Conservation (phyloP, 2,329 filamentous ascomycete genomes). For the Fusarium clavum region DNA sequence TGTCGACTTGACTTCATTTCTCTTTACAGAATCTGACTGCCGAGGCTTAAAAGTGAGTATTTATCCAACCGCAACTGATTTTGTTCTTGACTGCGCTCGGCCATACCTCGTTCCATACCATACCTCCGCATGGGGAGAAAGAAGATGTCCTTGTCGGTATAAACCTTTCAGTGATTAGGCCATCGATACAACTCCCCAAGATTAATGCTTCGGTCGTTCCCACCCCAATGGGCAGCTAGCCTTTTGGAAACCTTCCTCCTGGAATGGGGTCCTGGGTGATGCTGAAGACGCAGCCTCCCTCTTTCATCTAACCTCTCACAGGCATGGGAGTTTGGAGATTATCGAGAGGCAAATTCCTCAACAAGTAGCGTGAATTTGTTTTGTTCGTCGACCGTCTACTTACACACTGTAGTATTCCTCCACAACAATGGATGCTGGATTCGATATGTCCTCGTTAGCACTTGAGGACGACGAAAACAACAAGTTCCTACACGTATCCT, state of each 20-base stretch:
- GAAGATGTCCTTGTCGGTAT: slow-evolving; percentile 71
- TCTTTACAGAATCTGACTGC: slow-evolving; percentile 78
- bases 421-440: slow-evolving; percentile 48
- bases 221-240: slow-evolving; percentile 38
- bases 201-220: slow-evolving; percentile 55
- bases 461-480: slow-evolving; percentile 39
- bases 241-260: slow-evolving; percentile 53
- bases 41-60: slow-evolving; percentile 53
- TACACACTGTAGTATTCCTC: slow-evolving; percentile 54
- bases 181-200: slow-evolving; percentile 78
- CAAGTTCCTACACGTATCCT: slow-evolving; percentile 57
- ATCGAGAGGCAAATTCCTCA: slow-evolving; percentile 57
- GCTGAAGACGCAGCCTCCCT: slow-evolving; percentile 51
- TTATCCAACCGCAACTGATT: slow-evolving; percentile 26
- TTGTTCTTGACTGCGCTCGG: slow-evolving; percentile 11
- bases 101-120: background rate
- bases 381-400: slow-evolving; percentile 31
- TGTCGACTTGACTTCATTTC: slow-evolving; percentile 82
- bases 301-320: slow-evolving; percentile 62
- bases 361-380: slow-evolving; percentile 11
- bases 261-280: slow-evolving; percentile 56
- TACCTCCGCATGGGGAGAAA: slow-evolving; percentile 56
- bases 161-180: slow-evolving; percentile 64
- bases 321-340: slow-evolving; percentile 63
- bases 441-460: slow-evolving; percentile 47